Evolutionary conservation across 2,329 filamentous ascomycete species (phyloP).

Genomic region (Exophiala bonariae): DNA sequence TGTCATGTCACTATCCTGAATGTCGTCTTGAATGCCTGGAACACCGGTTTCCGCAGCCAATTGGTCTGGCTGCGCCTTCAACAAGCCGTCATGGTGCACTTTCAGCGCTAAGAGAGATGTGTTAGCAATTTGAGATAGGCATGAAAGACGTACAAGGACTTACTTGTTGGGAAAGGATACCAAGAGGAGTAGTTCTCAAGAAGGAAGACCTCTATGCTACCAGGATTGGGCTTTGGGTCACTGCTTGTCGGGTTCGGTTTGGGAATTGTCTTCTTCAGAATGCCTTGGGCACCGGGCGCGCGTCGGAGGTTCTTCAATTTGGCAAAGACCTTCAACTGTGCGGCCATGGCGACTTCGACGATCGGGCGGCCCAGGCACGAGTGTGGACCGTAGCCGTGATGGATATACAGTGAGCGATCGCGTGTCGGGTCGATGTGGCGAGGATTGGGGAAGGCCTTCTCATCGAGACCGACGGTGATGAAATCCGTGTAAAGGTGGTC

Average conservation of each 20-base stretch:
- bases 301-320: conserved; percentile 42
- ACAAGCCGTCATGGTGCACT: conserved; percentile 29
- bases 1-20: conserved; percentile 24
- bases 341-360: conserved; percentile 42
- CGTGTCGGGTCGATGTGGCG: conserved; percentile 46
- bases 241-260: conserved; percentile 27
- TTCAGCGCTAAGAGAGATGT: conserved; percentile 20
- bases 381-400: conserved; percentile 50
- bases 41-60: conserved; percentile 24
- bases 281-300: conserved; percentile 41
- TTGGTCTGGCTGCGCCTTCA: conserved; percentile 20
- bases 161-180: conserved; percentile 41
- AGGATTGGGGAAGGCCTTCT: conserved; percentile 39
- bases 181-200: conserved; percentile 42
- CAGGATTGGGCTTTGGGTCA: conserved; percentile 31
- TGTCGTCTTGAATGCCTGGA: conserved; percentile 22
- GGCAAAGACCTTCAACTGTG: conserved; percentile 43
- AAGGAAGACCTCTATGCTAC: conserved; percentile 46
- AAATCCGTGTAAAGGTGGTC: conserved; percentile 30
- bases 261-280: conserved; percentile 41
- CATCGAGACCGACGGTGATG: conserved; percentile 35
- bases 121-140: conserved; percentile 9
- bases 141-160: conserved; percentile 3
- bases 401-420: conserved; percentile 40
- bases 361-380: conserved; percentile 47